phyloP scores from a whole-genome alignment of 176 grass and related monocot genomes.

The Bothriochloa decipiens region DNA sequence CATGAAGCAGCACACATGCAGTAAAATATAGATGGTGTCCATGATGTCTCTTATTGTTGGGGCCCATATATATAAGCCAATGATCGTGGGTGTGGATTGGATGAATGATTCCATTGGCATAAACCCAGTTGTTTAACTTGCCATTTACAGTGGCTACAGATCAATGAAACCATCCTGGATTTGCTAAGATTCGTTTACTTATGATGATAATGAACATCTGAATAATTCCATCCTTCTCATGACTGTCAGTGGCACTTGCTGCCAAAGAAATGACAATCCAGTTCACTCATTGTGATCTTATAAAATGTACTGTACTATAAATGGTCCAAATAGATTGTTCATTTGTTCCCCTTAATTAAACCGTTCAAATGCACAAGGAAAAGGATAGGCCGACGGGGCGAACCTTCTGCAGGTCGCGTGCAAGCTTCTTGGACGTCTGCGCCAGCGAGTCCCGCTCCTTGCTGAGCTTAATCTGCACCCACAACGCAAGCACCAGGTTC shows the following conservation, averaged over 20 bases:
- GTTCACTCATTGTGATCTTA: not conserved
- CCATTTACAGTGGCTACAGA: not conserved
- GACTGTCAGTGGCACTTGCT: not conserved
- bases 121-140: not conserved
- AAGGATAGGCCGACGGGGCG: not conserved
- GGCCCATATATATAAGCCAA: too few species aligned
- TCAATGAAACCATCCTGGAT: not conserved
- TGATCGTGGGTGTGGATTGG: not conserved
- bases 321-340: not conserved
- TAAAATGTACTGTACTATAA: not conserved
- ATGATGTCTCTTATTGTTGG: not conserved
- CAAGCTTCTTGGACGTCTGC: slow-evolving; percentile 76
- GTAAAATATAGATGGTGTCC: too few species aligned
- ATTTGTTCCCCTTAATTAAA: not conserved
- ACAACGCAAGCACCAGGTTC: not conserved
- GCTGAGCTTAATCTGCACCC: slow-evolving; percentile 67
- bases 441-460: slow-evolving; percentile 83
- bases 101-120: not conserved
- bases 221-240: not conserved
- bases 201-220: slow-evolving; percentile 16
- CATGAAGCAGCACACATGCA: too few species aligned
- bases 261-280: not conserved
- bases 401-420: slow-evolving; percentile 84
- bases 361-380: not conserved
- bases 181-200: not conserved